Percentiles rank a stretch among this genome's conserved stretches.
phyloP scores from a whole-genome alignment of 768 basidiomycete genomes.

The Suillus fuscotomentosus region DNA sequence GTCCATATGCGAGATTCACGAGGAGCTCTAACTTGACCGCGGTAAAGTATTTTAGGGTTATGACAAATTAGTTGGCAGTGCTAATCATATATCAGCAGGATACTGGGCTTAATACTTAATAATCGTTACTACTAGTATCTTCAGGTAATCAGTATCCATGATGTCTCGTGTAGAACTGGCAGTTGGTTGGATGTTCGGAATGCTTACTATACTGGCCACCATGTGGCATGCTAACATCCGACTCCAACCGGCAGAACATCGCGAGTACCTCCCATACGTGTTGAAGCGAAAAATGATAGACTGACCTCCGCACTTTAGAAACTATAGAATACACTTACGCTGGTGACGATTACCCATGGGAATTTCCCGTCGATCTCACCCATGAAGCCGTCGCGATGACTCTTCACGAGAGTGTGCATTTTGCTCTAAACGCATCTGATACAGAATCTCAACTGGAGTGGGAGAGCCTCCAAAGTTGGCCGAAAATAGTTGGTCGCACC shows the following conservation, averaged over 20 bases:
- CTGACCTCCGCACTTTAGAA: neutral
- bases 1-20: too few relatives aligned
- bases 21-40: too few relatives aligned
- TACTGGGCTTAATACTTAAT: too few relatives aligned
- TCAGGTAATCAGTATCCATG: neutral
- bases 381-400: slow-evolving; percentile 9
- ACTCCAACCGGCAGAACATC: neutral
- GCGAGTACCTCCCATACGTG: neutral
- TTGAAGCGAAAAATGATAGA: neutral
- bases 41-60: neutral
- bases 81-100: neutral
- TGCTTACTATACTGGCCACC: neutral
- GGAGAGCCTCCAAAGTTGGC: neutral
- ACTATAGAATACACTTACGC: neutral
- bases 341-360: neutral
- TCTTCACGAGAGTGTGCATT: slow-evolving; percentile 1
- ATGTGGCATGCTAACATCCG: neutral
- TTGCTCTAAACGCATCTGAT: neutral
- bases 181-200: neutral
- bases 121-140: neutral
- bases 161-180: neutral
- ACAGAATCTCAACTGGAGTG: neutral
- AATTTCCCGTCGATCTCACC: neutral
- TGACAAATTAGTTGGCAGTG: neutral
- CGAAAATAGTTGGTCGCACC: neutral